Conservation (phyloP, 208 protist genomes). For the Polymyxa betae region DNA sequence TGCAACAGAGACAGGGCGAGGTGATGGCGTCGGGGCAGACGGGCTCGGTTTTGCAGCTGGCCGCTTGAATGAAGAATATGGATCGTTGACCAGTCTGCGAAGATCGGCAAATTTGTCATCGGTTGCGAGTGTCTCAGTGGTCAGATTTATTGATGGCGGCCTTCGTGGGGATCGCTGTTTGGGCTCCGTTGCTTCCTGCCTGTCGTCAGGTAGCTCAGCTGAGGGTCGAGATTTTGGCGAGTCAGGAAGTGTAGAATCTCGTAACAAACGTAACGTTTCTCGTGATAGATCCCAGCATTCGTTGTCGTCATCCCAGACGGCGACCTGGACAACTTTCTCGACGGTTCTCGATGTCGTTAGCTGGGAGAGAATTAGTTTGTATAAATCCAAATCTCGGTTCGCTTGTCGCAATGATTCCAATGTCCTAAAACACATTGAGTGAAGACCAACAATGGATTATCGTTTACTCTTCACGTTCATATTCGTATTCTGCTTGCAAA, state of each 20-base stretch:
- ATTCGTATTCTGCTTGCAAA: slow-evolving; percentile 69
- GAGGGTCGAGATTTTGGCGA: neutral
- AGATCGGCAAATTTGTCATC: neutral
- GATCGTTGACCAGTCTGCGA: neutral
- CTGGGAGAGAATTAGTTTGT: neutral
- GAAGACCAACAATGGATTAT: neutral
- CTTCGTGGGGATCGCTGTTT: neutral
- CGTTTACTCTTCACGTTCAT: slow-evolving; percentile 62
- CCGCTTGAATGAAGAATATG: neutral
- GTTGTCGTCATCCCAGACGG: neutral
- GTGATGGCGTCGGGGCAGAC: neutral
- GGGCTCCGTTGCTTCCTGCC: neutral
- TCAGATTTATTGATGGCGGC: neutral
- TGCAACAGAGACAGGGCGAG: neutral
- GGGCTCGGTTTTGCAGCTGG: neutral
- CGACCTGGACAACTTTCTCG: slow-evolving; percentile 8
- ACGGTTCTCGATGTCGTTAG: neutral
- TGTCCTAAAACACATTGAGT: neutral
- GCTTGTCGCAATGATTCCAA: neutral
- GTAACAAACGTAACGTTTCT: too few species aligned
- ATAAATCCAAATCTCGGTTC: slow-evolving; percentile 24
- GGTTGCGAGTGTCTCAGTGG: neutral
- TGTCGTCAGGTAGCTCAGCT: neutral
- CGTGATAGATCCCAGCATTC: neutral
- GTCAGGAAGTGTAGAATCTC: neutral